Conservation (phyloP, 306 rosid species). For the Cicer cuneatum region DNA sequence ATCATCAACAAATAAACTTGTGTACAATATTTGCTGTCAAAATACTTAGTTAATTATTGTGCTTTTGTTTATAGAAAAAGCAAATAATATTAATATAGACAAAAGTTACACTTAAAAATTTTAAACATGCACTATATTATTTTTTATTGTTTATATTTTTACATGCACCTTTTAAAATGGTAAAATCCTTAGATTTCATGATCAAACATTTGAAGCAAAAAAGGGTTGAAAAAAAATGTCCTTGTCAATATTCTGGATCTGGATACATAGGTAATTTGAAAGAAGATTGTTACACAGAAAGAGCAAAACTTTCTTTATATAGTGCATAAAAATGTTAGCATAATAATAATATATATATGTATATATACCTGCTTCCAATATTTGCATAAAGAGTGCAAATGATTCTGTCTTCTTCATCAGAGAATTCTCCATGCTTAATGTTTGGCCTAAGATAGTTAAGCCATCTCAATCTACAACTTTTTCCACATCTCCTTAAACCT, state of each 20-base stretch:
- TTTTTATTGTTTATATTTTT: too few species aligned
- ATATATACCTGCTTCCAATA: slow-evolving; percentile 84
- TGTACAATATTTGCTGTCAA: too few species aligned
- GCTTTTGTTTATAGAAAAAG: too few species aligned
- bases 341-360: background rate
- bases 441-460: slow-evolving; percentile 93
- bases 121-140: too few species aligned
- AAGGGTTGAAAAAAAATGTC: background rate
- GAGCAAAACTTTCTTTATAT: slow-evolving; percentile 2
- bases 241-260: slow-evolving; percentile 41
- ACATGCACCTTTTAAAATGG: slow-evolving; percentile 4
- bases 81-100: too few species aligned
- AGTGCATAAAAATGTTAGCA: slow-evolving; percentile 34
- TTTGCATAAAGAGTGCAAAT: slow-evolving; percentile 81
- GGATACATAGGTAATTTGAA: background rate
- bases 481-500: slow-evolving; percentile 90
- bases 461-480: slow-evolving; percentile 97
- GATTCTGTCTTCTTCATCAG: slow-evolving; percentile 92
- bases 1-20: background rate
- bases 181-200: slow-evolving; percentile 4
- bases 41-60: too few species aligned
- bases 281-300: slow-evolving; percentile 16
- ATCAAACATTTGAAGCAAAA: background rate
- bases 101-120: too few species aligned
- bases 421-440: slow-evolving; percentile 91